A percentile compares a stretch with the other conserved stretches of the same genome.
phyloP scores from a whole-genome alignment of 495 filamentous ascomycete species.

The Podospora fimiseda region DNA sequence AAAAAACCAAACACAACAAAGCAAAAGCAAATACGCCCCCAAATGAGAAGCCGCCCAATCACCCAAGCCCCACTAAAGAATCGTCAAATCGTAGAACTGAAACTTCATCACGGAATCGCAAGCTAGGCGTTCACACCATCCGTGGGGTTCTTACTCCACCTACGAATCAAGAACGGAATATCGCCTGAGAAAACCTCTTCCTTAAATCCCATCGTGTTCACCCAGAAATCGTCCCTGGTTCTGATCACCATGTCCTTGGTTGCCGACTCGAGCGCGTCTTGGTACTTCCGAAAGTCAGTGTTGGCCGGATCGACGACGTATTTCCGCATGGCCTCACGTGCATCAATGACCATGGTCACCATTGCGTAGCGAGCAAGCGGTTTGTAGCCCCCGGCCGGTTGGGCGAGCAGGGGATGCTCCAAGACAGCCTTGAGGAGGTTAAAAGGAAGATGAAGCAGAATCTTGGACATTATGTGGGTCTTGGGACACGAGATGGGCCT shows the following conservation, averaged over 20 bases:
- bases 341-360: constrained; percentile 49
- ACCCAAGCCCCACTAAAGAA: constrained; percentile 10
- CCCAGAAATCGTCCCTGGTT: constrained; percentile 18
- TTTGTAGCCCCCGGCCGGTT: constrained; percentile 37
- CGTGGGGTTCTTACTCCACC: constrained; percentile 13
- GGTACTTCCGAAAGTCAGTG: constrained; percentile 14
- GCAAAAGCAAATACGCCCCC: constrained; percentile 2
- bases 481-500: constrained; percentile 5
- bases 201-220: constrained; percentile 37
- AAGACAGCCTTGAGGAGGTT: constrained; percentile 50
- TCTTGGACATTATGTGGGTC: constrained; percentile 42
- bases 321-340: constrained; percentile 50
- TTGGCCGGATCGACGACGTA: constrained; percentile 29
- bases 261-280: constrained; percentile 16
- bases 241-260: constrained; percentile 13
- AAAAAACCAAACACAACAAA: constrained; percentile 13
- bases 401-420: constrained; percentile 42
- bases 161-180: constrained; percentile 23
- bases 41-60: constrained; percentile 6
- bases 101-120: not conserved
- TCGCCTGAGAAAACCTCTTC: constrained; percentile 34
- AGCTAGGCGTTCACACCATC: constrained; percentile 3
- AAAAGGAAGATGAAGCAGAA: constrained; percentile 60
- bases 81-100: constrained; percentile 23
- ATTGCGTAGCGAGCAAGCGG: constrained; percentile 37